Percentiles rank a stretch among this genome's conserved stretches.
Evolutionary conservation across 2,329 filamentous ascomycete species (phyloP).

Genomic region (Pseudophaeomoniella oleicola): DNA sequence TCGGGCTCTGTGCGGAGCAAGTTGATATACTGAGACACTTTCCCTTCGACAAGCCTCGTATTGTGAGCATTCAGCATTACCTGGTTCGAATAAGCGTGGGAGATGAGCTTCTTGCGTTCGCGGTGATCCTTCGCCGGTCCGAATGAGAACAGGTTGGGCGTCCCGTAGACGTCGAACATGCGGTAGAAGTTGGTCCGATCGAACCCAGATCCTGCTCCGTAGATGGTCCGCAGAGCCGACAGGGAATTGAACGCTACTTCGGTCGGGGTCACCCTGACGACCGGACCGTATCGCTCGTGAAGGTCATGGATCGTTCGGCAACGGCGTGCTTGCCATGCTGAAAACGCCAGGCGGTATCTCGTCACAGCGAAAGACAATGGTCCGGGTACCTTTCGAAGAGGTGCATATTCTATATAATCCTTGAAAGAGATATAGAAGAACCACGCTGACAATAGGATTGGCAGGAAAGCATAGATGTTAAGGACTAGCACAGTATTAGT

Average conservation of each 20-base stretch:
- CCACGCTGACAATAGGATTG: background rate
- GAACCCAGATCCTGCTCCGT: slow-evolving; percentile 38
- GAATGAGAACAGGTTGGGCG: slow-evolving; percentile 38
- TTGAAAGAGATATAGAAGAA: background rate
- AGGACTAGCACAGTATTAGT: too few relatives aligned
- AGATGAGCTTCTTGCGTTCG: slow-evolving; percentile 32
- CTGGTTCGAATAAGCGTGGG: slow-evolving; percentile 39
- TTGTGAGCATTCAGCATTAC: slow-evolving; percentile 22
- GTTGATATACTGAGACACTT: slow-evolving; percentile 24
- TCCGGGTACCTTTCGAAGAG: background rate
- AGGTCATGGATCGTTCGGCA: slow-evolving; percentile 16
- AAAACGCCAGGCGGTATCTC: background rate
- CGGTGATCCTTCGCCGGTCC: slow-evolving; percentile 26
- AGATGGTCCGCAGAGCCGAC: slow-evolving; percentile 35
- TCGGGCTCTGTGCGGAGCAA: slow-evolving; percentile 23
- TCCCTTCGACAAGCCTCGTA: slow-evolving; percentile 22
- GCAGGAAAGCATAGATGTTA: too few relatives aligned
- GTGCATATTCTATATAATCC: background rate
- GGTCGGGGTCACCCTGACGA: slow-evolving; percentile 32
- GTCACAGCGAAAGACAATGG: background rate
- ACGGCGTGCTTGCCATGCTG: background rate
- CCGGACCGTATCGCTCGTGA: slow-evolving; percentile 31
- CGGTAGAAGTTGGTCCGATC: slow-evolving; percentile 37
- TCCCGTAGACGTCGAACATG: slow-evolving; percentile 34
- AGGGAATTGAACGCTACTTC: slow-evolving; percentile 31